Evolutionary conservation across 257 asterid genomes (phyloP).

Genomic region (Dorcoceras hygrometricum): DNA sequence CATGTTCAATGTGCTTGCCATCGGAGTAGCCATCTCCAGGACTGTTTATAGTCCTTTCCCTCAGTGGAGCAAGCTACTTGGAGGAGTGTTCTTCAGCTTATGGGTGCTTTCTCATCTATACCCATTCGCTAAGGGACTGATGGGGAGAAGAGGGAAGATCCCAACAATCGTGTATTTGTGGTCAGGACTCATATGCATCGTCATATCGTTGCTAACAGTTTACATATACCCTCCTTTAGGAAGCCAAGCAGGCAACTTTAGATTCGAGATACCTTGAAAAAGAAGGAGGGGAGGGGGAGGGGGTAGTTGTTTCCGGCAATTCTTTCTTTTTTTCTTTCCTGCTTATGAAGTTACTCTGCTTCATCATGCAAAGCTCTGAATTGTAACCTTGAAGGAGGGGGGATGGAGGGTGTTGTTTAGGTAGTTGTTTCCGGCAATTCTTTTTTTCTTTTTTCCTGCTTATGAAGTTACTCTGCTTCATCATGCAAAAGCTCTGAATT

Average conservation of each 20-base stretch:
- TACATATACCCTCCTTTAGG: conserved; percentile 70
- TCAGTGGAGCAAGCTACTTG: conserved; percentile 77
- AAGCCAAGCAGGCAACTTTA: conserved; percentile 28
- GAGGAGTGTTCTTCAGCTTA: conserved; percentile 84
- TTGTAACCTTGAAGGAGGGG: background rate
- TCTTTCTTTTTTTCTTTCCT: background rate
- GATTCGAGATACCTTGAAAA: conserved; percentile 47
- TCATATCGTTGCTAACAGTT: conserved; percentile 67
- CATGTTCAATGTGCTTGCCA: conserved; percentile 67
- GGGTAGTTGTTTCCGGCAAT: too few species aligned
- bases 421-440: too few species aligned
- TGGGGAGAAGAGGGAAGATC: conserved; percentile 80
- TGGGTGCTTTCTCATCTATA: conserved; percentile 93
- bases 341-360: conserved; percentile 29
- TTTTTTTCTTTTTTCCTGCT: background rate
- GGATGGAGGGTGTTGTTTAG: background rate
- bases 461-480: conserved; percentile 34
- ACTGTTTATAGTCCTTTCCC: conserved; percentile 79
- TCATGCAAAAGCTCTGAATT: conserved; percentile 2
- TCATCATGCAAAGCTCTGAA: conserved; percentile 20
- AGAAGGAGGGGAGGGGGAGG: background rate
- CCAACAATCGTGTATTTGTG: conserved; percentile 84
- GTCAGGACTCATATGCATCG: conserved; percentile 84
- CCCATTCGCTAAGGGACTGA: conserved; percentile 84
- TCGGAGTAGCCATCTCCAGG: conserved; percentile 64